Conservation (phyloP, 2,329 filamentous ascomycete genomes). For the Hypoxylon sp. region DNA sequence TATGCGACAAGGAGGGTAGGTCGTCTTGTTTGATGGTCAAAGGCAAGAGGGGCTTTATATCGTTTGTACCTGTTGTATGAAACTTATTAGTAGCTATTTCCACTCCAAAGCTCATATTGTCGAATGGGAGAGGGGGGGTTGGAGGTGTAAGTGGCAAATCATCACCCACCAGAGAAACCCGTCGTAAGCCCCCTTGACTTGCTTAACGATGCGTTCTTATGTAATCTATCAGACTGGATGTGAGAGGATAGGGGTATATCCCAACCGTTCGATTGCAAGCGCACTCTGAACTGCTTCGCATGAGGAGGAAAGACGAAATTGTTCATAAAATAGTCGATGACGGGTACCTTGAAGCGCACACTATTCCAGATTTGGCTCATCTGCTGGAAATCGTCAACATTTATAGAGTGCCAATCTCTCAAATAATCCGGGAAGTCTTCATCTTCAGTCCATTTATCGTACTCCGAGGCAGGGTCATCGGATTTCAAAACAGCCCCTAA, state of each 20-base stretch:
- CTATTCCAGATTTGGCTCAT: slow-evolving; percentile 65
- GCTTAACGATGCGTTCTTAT: slow-evolving; percentile 14
- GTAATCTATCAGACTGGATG: slow-evolving; percentile 30
- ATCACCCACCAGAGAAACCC: slow-evolving; percentile 72
- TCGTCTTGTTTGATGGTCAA: slow-evolving; percentile 74
- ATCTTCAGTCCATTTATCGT: slow-evolving; percentile 65
- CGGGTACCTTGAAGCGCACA: slow-evolving; percentile 64
- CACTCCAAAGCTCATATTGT: neutral
- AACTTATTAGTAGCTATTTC: neutral
- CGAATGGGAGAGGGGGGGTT: neutral
- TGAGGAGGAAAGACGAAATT: slow-evolving; percentile 76
- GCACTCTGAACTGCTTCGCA: slow-evolving; percentile 74
- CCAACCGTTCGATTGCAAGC: slow-evolving; percentile 77
- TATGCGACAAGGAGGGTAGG: slow-evolving; percentile 68
- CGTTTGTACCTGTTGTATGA: slow-evolving; percentile 68
- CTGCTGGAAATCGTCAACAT: slow-evolving; percentile 70
- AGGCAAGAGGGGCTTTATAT: slow-evolving; percentile 72
- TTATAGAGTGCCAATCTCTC: slow-evolving; percentile 69
- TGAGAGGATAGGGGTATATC: slow-evolving; percentile 69
- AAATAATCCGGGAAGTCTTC: slow-evolving; percentile 62
- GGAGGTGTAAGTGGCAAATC: neutral
- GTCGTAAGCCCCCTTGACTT: slow-evolving; percentile 64
- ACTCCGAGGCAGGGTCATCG: slow-evolving; percentile 71
- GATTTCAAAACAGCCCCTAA: slow-evolving; percentile 67
- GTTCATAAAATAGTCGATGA: slow-evolving; percentile 74